Base-by-base conservation (phyloP, 768 basidiomycete species). In the Mycena kentingensis region DNA sequence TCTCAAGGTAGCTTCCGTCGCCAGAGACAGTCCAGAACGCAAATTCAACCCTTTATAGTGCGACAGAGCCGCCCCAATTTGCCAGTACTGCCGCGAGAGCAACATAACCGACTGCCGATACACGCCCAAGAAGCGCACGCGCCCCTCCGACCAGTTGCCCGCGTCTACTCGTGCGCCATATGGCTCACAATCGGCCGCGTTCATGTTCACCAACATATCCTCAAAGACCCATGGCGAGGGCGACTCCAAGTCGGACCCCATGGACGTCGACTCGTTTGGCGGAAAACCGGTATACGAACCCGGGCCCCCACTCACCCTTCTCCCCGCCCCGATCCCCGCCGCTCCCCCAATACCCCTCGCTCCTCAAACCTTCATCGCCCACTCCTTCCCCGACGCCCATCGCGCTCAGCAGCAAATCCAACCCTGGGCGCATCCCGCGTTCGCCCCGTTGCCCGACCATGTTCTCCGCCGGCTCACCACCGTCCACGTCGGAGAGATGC, bases 41-140 rank as follows among this genome's bases (percentile, higher is more conserved):
- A 46, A 25, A 19, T 46, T 19, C 43, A 26, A 29, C 49, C 32
- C 49, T 27, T 42, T 50, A 21, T 54, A 88, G 86, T 88, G 86
- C 65, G 87, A 88, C 64, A 77, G 87, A 44, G 86, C 83, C 63
- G 73, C 87, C 35, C 86, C 86, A 0, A 74, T 85, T 24, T 88
- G 86, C 68, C 85, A 86, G 60, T 81, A 86, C 53, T 88, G 86
- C 51, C 72, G 73, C 32, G 80, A 80, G 42, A 72, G 76, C 52
- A 73, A 77, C 43, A 77, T 75, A 32, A 67, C 69, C 15, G 79
- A 81, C 42, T 87, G 85, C 67, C 85, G 85, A 60, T 87, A 88
- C 62, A 86, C 85, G 29, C 85, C 86, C 8, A 87, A 88, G 70
- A 86, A 85, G 59, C 72, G 84, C 12, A 49, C 78, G 78, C 59